Base-by-base conservation (phyloP, 768 basidiomycete genomes). In the Cystobasidium tubakii region DNA sequence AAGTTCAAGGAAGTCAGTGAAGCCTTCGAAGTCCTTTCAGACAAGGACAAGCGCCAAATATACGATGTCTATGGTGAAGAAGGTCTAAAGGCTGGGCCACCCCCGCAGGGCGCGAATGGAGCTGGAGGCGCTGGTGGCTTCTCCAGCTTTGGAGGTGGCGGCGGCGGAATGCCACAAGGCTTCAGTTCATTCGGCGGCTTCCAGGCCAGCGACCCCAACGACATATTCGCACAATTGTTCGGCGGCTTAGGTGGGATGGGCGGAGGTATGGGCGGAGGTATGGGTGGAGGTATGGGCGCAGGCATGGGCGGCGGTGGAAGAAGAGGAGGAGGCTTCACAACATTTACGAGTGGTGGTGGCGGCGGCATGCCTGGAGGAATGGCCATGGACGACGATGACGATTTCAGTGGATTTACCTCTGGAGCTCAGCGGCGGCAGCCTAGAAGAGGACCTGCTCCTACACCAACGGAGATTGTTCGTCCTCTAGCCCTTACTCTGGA, bases 1-100 rank as follows among this genome's bases (percentile, higher is more conserved):
- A 95, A 90, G 82, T 98, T 99, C 82, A 94, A 99, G 21, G 63
- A 95, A 89, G 86, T 97, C 57, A 90, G 90, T 36, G 95, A 97
- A 83, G 94, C 92, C 0, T 98, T 94, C 78, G 95, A 98, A 80
- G 94, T 95, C 36, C 87, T 98, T 25, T 76, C 62, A 44, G 90
- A 93, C 57, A 44, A 72, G 12, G 71, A 79, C 23, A 79, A 79
- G 74, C 75, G 78, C 1, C 65, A 42, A 10, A 17, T 77, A 17
- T 98, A 99, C 80, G 94, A 98, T 84, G 82, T 88, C 62, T 87
- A 89, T 69, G 96, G 96, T 74, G 94, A 98, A 81, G 93, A 92
- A 75, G 83, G 83, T 19, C 74, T 84, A 19, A 80, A 79, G 50
- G 64, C 42, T 13, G 74, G 71, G 29, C 31, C 50, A 9, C 46